Evolutionary conservation across 176 grass and related monocot genomes (phyloP).

Genomic region (Olyra latifolia): DNA sequence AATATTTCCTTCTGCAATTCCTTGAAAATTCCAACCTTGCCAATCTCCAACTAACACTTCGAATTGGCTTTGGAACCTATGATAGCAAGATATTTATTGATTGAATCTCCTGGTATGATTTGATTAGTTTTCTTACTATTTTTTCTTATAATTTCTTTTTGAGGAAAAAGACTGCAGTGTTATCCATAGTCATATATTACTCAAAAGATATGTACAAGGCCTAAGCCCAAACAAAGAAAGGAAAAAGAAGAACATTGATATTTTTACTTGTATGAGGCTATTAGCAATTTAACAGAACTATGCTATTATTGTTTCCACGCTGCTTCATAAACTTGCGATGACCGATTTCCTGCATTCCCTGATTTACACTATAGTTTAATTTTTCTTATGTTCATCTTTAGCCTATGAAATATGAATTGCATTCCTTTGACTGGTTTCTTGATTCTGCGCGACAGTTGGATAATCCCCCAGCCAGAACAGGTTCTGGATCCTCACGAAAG

Average conservation of each 20-base stretch:
- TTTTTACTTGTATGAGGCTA: not conserved
- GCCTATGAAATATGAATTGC: not conserved
- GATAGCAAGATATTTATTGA: conserved; percentile 7
- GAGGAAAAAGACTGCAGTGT: no score
- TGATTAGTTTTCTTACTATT: conserved; percentile 26
- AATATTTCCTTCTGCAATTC: conserved; percentile 14
- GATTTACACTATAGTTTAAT: not conserved
- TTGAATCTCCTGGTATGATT: conserved; percentile 3
- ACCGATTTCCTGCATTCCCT: not conserved
- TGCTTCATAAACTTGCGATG: not conserved
- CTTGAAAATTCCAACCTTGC: conserved; percentile 3
- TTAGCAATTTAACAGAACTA: not conserved
- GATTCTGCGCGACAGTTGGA: conserved; percentile 60
- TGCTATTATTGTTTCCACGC: conserved; percentile 12
- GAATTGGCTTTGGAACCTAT: conserved; percentile 14
- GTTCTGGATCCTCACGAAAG: conserved; percentile 88
- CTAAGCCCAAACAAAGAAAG: no score
- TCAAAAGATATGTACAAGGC: no score
- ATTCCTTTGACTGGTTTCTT: conserved; percentile 1
- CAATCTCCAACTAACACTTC: conserved; percentile 1
- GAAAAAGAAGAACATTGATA: no score
- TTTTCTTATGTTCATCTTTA: conserved; percentile 17
- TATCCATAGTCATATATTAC: no score
- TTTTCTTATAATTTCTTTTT: no score
- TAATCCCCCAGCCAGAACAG: conserved; percentile 71